Conservation (phyloP, 2,329 filamentous ascomycete genomes). For the Truncatella angustata region DNA sequence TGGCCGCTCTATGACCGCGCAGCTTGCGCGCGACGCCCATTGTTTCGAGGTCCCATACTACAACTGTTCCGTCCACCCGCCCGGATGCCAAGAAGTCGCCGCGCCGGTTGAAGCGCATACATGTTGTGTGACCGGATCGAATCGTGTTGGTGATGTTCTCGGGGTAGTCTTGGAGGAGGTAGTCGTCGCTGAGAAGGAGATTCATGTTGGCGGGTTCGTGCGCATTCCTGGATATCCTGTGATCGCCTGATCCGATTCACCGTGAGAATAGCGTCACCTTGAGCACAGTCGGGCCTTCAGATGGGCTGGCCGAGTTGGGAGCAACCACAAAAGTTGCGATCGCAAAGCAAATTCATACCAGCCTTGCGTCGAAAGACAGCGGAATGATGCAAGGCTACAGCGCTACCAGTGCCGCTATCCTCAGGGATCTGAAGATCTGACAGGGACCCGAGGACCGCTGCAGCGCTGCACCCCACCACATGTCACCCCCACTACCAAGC, state of each 20-base stretch:
- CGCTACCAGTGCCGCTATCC: neutral
- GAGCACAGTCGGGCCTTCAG: no score
- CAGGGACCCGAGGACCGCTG: no score
- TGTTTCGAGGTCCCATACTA: constrained; percentile 96
- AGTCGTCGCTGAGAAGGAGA: constrained; percentile 59
- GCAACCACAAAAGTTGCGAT: neutral
- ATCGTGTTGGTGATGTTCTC: constrained; percentile 87
- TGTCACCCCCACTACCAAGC: constrained; percentile 6
- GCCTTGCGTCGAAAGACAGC: constrained; percentile 5
- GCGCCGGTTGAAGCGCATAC: constrained; percentile 84
- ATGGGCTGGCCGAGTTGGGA: neutral
- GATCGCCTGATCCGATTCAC: no score
- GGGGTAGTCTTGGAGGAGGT: constrained; percentile 76
- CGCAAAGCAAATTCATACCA: constrained; percentile 8
- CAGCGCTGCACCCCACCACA: constrained; percentile 9
- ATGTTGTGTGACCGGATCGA: constrained; percentile 66
- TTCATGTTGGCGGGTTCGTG: constrained; percentile 45
- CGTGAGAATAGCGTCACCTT: no score
- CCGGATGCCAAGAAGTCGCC: constrained; percentile 95
- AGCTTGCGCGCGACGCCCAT: constrained; percentile 95
- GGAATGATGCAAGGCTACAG: constrained; percentile 13
- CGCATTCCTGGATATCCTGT: no score
- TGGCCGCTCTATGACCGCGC: constrained; percentile 87
- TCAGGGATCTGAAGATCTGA: constrained; percentile 8
- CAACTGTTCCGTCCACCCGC: constrained; percentile 88